Percentiles rank a stretch among this genome's conserved stretches.
Evolutionary conservation across 306 rosid genomes (phyloP).

Genomic region (Cicer cuneatum): DNA sequence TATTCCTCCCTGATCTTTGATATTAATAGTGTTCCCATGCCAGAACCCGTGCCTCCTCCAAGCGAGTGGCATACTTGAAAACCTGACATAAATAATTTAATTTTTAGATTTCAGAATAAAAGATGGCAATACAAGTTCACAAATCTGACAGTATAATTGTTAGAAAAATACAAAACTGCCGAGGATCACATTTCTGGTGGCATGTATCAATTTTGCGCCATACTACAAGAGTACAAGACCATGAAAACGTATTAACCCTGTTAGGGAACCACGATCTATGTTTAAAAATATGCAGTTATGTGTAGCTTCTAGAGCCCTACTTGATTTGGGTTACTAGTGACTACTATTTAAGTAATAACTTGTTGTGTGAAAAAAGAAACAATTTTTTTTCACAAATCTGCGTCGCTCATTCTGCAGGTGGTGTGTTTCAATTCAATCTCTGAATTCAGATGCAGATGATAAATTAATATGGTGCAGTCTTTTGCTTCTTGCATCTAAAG

Average conservation of each 20-base stretch:
- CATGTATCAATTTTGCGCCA: slow-evolving; percentile 2
- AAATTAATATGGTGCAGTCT: background rate
- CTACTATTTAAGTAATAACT: background rate
- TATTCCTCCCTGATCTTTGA: slow-evolving; percentile 94
- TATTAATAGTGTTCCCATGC: slow-evolving; percentile 90
- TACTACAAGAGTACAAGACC: background rate
- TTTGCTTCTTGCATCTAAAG: background rate
- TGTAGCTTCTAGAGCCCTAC: background rate
- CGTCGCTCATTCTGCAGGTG: slow-evolving; percentile 4
- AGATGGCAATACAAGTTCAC: background rate
- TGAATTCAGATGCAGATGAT: background rate
- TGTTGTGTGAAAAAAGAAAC: background rate
- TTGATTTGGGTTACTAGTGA: background rate
- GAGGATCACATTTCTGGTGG: background rate
- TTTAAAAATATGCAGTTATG: background rate
- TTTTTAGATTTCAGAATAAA: slow-evolving; percentile 10
- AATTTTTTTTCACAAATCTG: slow-evolving; percentile 4
- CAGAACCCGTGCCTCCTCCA: slow-evolving; percentile 97
- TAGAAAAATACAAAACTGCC: background rate
- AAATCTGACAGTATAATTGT: background rate
- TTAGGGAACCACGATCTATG: background rate
- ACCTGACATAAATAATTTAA: slow-evolving; percentile 54
- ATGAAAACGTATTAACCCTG: slow-evolving; percentile 1
- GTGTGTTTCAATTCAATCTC: slow-evolving; percentile 2
- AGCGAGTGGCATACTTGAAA: slow-evolving; percentile 97